phyloP scores from a whole-genome alignment of 169 alveolate species.

The Eimeria nieschulzi region DNA sequence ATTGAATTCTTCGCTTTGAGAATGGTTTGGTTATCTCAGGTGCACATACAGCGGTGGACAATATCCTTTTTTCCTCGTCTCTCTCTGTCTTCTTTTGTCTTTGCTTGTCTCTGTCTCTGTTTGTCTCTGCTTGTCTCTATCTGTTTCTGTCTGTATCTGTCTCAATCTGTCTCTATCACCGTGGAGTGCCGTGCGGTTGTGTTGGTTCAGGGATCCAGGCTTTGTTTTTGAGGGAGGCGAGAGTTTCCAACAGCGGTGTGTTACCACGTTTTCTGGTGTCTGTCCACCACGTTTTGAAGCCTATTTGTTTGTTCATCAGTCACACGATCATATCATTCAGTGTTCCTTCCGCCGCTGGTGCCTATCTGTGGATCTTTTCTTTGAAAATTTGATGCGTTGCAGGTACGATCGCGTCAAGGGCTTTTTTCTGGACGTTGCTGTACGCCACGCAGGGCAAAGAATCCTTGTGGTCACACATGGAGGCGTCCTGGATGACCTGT shows the following conservation, averaged over 20 bases:
- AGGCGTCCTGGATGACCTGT: constrained; percentile 57
- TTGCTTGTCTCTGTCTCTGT: neutral
- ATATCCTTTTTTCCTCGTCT: neutral
- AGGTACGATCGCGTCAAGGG: constrained; percentile 30
- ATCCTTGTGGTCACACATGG: constrained; percentile 64
- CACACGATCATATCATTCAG: neutral
- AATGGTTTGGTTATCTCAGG: too few relatives aligned
- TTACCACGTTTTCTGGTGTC: neutral
- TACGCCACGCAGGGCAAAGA: constrained; percentile 21
- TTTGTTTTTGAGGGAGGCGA: constrained; percentile 50
- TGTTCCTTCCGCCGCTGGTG: neutral
- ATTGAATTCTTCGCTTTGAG: neutral
- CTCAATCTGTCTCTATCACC: neutral
- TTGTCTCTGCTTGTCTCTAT: neutral
- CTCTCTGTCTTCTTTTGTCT: neutral
- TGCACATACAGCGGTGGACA: too few relatives aligned
- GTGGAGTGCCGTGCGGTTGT: neutral
- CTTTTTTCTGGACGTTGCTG: constrained; percentile 28
- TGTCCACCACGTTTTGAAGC: neutral
- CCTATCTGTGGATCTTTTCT: neutral
- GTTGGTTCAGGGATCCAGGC: constrained; percentile 31
- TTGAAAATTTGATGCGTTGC: neutral
- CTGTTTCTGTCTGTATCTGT: neutral
- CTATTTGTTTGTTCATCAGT: too few relatives aligned
- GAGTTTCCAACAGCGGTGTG: constrained; percentile 32